Base-by-base conservation (phyloP, 2,329 filamentous ascomycete species). In the Cytospora chrysosperma region DNA sequence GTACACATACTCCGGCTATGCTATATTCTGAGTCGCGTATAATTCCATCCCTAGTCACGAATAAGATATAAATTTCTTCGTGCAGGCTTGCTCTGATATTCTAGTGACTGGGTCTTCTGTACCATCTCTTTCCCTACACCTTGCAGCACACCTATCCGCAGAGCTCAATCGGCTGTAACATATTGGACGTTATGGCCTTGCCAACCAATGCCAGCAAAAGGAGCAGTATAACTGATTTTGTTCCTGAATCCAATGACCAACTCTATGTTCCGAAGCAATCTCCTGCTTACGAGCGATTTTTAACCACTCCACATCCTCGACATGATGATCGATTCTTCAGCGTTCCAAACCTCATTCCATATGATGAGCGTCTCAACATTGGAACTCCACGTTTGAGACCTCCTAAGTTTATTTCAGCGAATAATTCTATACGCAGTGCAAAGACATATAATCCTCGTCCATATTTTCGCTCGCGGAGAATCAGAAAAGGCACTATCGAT, bases 401-500 rank as follows among this genome's bases (percentile, higher is more conserved):
- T n/a, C 19, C 37, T 17, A 40, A 40, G 19, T 40, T 40, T 40
- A 8, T 40, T 40, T 40, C 37, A 19, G 37, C 37, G 37, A 21
- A 37, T 32, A 34, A 61, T 30, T 61, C 59, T 24, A 26, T 61
- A 4, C 26, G 24, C 51, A 61, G 52, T 56, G 52, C 40, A 32
- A 55, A 50, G 28, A 61, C 59, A 40, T 61, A 61, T 26, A 55
- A 50, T n/a, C 59, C 59, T 26, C 59, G 52, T 32, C 63, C 63
- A 34, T 65, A 62, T 49, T 65, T 65, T 26, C 59, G 55, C 27
- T 65, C 63, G 21, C 63, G 63, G 7, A 51, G 63, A 10, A 62
- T 65, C 15, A 26, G 26, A 24, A 65, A 65, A 50, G 59, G 63
- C 9, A 62, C 63, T 17, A 43, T 62, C 49, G 63, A 65, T 40